Base-by-base conservation (phyloP, 2,329 filamentous ascomycete genomes). In the Clonostachys sp. region DNA sequence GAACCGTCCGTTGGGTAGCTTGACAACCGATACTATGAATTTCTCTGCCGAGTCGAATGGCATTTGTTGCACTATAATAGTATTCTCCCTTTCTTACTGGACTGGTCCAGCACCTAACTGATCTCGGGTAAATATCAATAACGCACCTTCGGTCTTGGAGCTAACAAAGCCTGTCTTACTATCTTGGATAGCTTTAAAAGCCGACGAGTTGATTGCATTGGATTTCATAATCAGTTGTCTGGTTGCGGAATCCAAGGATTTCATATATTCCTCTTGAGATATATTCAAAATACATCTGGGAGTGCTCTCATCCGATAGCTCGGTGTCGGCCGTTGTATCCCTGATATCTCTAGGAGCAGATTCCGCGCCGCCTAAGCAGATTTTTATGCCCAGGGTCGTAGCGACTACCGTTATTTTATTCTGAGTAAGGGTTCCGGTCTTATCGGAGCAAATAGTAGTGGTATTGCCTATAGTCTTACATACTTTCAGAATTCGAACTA, bases 391-490 rank as follows among this genome's bases (percentile, higher is more conserved):
- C 35, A 78, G 43, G n/a, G 72, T 74, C 4, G 75, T 77, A 44
- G 72, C 70, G 13, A 79, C 75, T 13, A 77, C 73, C 12, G 66
- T 75, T 76, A 81, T 81, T 54, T 74, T 74, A 52, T 80, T 80
- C 51, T 78, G 71, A 0, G 78, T 81, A 34, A 82, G 64, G 1
- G 78, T 82, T 14, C 78, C 78, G 1, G 78, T 81, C 57, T 82
- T 82, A 55, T 81, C 78, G 5, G 77, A 80, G 57, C 78, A 81
- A 42, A 81, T 74, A 5, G 74, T 78, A 0, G 76, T 80, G 5
- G 75, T 75, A 54, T 79, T 78, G 7, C 76, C 76, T 76, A 80
- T 80, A 12, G 74, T 79, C 53, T 80, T 76, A 53, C 76, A 78
- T 10, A 75, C 74, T 36, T 71, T 66, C 17, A 80, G 57, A 35